A percentile compares a stretch with the other conserved stretches of the same genome.
These are phyloP conservation scores for Heliocybe sulcata DNA, from an alignment of 1,284 basidiomycete genomes.

Conservation along the genomic window DNA sequence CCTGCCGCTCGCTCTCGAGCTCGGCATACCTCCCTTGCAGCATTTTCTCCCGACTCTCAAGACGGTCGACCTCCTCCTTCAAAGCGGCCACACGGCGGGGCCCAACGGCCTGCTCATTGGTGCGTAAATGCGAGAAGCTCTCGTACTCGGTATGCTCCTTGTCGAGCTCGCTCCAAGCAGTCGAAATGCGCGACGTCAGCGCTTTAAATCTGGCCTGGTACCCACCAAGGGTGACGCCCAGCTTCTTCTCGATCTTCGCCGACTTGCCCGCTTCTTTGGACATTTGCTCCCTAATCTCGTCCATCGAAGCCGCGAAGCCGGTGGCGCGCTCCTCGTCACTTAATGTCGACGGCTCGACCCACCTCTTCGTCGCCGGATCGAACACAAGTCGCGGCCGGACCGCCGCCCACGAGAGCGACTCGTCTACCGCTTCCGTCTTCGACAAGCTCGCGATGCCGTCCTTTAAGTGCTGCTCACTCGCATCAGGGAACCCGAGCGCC, in stretches of 20 bases:
- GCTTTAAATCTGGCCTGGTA: constrained; percentile 78
- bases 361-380: constrained; percentile 48
- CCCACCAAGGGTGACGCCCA: constrained; percentile 83
- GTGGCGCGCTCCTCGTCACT: constrained; percentile 51
- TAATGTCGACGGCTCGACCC: constrained; percentile 63
- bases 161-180: constrained; percentile 67
- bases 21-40: constrained; percentile 84
- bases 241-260: constrained; percentile 88
- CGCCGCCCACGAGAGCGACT: constrained; percentile 60
- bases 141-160: constrained; percentile 64
- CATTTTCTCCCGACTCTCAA: constrained; percentile 70
- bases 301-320: constrained; percentile 61
- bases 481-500: constrained; percentile 80
- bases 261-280: constrained; percentile 77
- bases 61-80: constrained; percentile 76
- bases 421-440: constrained; percentile 52
- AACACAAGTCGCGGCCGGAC: constrained; percentile 57
- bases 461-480: constrained; percentile 71
- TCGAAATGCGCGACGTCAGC: constrained; percentile 58
- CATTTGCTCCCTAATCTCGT: constrained; percentile 68
- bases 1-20: constrained; percentile 66
- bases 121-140: constrained; percentile 68
- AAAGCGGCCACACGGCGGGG: constrained; percentile 70
- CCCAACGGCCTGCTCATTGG: constrained; percentile 68
- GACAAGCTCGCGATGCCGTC: constrained; percentile 62